Evolutionary conservation across 1,284 basidiomycete species (phyloP).

Genomic region (Microbotryomycetes sp.): DNA sequence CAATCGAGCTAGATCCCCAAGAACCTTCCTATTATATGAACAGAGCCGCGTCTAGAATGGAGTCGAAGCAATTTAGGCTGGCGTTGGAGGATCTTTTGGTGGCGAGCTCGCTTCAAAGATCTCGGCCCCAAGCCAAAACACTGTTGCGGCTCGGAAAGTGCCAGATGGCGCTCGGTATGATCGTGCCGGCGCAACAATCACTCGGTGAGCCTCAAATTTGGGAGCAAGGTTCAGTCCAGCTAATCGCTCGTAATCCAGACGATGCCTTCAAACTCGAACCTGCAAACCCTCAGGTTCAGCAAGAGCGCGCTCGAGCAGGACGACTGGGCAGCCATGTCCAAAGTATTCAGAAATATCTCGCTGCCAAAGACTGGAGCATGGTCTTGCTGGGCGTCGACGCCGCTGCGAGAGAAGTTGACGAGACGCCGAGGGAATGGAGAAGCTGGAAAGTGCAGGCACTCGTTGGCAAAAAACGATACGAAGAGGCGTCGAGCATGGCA

Average conservation of each 20-base stretch:
- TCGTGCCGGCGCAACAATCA: slow-evolving; percentile 49
- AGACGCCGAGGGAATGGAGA: slow-evolving; percentile 66
- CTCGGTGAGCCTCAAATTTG: slow-evolving; percentile 55
- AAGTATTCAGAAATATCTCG: slow-evolving; percentile 56
- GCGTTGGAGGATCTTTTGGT: slow-evolving; percentile 72
- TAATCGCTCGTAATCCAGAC: slow-evolving; percentile 45
- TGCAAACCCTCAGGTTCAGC: slow-evolving; percentile 57
- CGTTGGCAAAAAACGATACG: slow-evolving; percentile 59
- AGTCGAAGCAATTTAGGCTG: slow-evolving; percentile 61
- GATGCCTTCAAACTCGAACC: slow-evolving; percentile 41
- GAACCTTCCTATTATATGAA: slow-evolving; percentile 75
- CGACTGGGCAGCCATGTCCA: slow-evolving; percentile 63
- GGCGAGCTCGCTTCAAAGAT: slow-evolving; percentile 56
- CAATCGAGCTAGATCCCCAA: slow-evolving; percentile 59
- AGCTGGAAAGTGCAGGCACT: slow-evolving; percentile 70
- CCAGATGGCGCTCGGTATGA: slow-evolving; percentile 64
- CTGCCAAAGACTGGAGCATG: slow-evolving; percentile 47
- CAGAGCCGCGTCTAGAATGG: slow-evolving; percentile 78
- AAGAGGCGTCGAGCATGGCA: slow-evolving; percentile 60
- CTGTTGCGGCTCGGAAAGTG: slow-evolving; percentile 69
- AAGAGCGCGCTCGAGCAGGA: slow-evolving; percentile 53
- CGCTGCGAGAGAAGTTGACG: slow-evolving; percentile 59
- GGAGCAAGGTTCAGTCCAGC: slow-evolving; percentile 48
- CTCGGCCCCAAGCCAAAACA: slow-evolving; percentile 52
- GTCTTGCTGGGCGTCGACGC: slow-evolving; percentile 40